Percentiles rank a stretch among this genome's conserved stretches.
Conservation (phyloP, 1,139 yeast species). For the Debaryomyces sp. region DNA sequence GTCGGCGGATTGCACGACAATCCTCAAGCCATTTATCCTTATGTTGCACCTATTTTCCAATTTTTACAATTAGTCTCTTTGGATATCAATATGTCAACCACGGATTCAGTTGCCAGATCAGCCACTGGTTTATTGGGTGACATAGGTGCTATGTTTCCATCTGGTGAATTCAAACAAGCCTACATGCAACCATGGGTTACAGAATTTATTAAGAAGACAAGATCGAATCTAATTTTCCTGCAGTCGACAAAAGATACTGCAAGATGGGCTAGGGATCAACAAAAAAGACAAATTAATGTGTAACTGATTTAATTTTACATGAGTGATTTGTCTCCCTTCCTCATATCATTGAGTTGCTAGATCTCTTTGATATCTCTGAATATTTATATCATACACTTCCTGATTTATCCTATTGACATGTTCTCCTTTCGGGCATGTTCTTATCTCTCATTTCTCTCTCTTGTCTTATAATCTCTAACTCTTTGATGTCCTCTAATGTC, state of each 20-base stretch:
- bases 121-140: conserved; percentile 93
- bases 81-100: conserved; percentile 60
- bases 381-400: conserved; percentile 11
- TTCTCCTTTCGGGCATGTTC: conserved; percentile 2
- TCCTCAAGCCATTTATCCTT: conserved; percentile 69
- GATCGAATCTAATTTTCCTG: conserved; percentile 61
- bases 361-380: conserved; percentile 11
- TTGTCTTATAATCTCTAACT: conserved; percentile 11
- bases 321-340: background rate
- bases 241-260: conserved; percentile 83
- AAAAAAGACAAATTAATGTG: conserved; percentile 51
- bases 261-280: conserved; percentile 95
- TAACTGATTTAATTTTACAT: background rate
- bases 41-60: conserved; percentile 68
- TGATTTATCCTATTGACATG: conserved; percentile 12
- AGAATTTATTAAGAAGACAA: conserved; percentile 73
- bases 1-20: conserved; percentile 79
- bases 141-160: conserved; percentile 82
- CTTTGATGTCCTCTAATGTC: conserved; percentile 17
- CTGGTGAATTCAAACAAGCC: conserved; percentile 67
- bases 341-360: background rate
- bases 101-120: conserved; percentile 71
- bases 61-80: conserved; percentile 63
- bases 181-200: conserved; percentile 78
- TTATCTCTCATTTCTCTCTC: conserved; percentile 15